phyloP scores from a whole-genome alignment of 805 yeast genomes.

The Metschnikowia vanudenii region DNA sequence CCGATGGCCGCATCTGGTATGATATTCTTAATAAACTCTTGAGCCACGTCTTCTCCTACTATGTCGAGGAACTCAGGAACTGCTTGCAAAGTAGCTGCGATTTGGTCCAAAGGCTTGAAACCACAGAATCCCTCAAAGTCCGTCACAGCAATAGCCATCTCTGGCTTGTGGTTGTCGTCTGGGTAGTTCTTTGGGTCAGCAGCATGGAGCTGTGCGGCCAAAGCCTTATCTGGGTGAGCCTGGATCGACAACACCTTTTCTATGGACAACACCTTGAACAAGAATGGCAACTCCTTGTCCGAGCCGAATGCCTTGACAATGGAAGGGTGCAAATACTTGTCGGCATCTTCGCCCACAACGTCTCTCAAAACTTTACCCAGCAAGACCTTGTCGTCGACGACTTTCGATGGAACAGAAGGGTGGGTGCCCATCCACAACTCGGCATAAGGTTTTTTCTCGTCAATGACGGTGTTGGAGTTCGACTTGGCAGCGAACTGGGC shows the following conservation, averaged over 20 bases:
- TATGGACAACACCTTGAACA: slow-evolving; percentile 92
- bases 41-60: slow-evolving; percentile 62
- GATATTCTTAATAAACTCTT: slow-evolving; percentile 52
- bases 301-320: slow-evolving; percentile 68
- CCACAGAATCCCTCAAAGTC: slow-evolving; percentile 98
- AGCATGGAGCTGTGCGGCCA: slow-evolving; percentile 73
- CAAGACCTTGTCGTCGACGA: slow-evolving; percentile 36
- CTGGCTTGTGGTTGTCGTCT: slow-evolving; percentile 99
- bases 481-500: slow-evolving; percentile 81
- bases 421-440: slow-evolving; percentile 99
- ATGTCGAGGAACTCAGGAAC: slow-evolving; percentile 76
- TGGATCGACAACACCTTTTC: slow-evolving; percentile 92
- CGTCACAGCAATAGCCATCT: slow-evolving; percentile 97
- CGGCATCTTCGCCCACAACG: slow-evolving; percentile 59
- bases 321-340: slow-evolving; percentile 52
- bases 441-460: slow-evolving; percentile 84
- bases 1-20: slow-evolving; percentile 45
- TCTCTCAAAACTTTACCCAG: slow-evolving; percentile 62
- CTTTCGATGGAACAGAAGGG: slow-evolving; percentile 79
- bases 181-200: slow-evolving; percentile 93
- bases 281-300: slow-evolving; percentile 75
- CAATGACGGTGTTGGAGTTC: slow-evolving; percentile 58
- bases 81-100: slow-evolving; percentile 62
- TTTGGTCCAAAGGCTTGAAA: slow-evolving; percentile 82
- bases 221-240: slow-evolving; percentile 93